These are phyloP conservation scores for Noccaea caerulescens DNA, from an alignment of 345 rosid species.

Conservation along the genomic window DNA sequence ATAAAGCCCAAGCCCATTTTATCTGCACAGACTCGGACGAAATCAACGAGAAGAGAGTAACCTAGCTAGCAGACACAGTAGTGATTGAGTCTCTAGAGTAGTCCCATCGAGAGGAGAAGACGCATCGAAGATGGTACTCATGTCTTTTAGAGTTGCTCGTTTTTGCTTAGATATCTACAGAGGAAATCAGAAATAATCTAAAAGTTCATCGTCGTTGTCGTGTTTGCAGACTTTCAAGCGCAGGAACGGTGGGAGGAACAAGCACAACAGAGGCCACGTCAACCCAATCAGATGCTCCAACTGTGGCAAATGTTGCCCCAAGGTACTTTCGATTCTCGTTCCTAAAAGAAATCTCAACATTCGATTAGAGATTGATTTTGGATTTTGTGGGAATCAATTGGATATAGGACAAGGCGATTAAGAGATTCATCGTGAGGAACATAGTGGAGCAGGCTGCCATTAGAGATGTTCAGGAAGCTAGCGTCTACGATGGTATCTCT, in stretches of 20 bases:
- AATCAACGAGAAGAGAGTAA: too few species aligned
- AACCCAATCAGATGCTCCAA: conserved; percentile 94
- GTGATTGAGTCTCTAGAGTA: too few species aligned
- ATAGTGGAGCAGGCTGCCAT: conserved; percentile 92
- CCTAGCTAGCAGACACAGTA: too few species aligned
- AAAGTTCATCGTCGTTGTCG: background rate
- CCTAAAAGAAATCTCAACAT: too few species aligned
- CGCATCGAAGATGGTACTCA: conserved; percentile 2
- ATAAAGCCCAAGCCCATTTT: too few species aligned
- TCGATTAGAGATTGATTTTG: too few species aligned
- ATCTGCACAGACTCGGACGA: too few species aligned
- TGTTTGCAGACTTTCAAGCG: conserved; percentile 83
- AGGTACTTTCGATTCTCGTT: conserved; percentile 40
- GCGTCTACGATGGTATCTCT: conserved; percentile 73
- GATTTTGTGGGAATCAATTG: background rate
- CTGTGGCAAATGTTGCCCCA: conserved; percentile 96
- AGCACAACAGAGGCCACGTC: conserved; percentile 94
- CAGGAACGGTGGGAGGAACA: conserved; percentile 95
- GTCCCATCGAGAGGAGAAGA: background rate
- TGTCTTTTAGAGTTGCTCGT: background rate
- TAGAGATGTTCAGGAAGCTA: conserved; percentile 88
- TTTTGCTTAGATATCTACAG: background rate
- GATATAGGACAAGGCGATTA: conserved; percentile 75
- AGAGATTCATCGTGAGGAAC: conserved; percentile 90
- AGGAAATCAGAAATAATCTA: background rate